These are phyloP conservation scores for Cyclocybe aegerita DNA, from an alignment of 768 basidiomycete species.

Conservation along the genomic window DNA sequence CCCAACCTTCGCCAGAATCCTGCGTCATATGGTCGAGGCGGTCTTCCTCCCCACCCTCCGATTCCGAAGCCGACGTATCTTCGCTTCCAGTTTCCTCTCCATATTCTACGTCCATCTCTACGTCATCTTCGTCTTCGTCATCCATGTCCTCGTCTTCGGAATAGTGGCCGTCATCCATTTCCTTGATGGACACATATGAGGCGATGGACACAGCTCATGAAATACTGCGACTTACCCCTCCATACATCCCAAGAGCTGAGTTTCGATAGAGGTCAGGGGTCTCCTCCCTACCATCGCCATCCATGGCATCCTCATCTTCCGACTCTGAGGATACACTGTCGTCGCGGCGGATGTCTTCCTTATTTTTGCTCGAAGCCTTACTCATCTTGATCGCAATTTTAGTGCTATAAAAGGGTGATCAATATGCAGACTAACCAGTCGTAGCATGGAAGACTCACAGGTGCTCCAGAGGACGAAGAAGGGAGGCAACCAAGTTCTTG, in stretches of 20 bases:
- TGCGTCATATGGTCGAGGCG: slow-evolving; percentile 59
- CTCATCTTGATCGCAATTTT: slow-evolving; percentile 99
- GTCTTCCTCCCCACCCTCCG: slow-evolving; percentile 58
- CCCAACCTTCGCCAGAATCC: slow-evolving; percentile 64
- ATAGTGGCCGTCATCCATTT: slow-evolving; percentile 82
- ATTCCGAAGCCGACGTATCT: slow-evolving; percentile 75
- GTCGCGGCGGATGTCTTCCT: slow-evolving; percentile 55
- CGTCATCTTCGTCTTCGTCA: slow-evolving; percentile 72
- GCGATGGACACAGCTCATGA: slow-evolving; percentile 4
- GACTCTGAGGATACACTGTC: slow-evolving; percentile 47
- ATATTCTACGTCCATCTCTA: slow-evolving; percentile 86
- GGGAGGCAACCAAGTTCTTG: slow-evolving; percentile 78
- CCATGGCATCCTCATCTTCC: slow-evolving; percentile 55
- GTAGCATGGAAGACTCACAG: slow-evolving; percentile 53
- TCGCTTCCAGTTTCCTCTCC: slow-evolving; percentile 83
- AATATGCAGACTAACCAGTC: slow-evolving; percentile 1
- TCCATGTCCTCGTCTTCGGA: slow-evolving; percentile 75
- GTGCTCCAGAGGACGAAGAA: slow-evolving; percentile 86
- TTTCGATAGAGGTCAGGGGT: slow-evolving; percentile 95
- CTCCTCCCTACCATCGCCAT: slow-evolving; percentile 64
- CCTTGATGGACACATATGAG: slow-evolving; percentile 40
- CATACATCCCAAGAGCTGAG: slow-evolving; percentile 95
- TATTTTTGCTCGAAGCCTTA: slow-evolving; percentile 64
- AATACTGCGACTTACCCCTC: slow-evolving; percentile 60
- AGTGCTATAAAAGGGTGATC: slow-evolving; percentile 50